Evolutionary conservation across 306 rosid species (phyloP).

Genomic region (Malus sylvestris): DNA sequence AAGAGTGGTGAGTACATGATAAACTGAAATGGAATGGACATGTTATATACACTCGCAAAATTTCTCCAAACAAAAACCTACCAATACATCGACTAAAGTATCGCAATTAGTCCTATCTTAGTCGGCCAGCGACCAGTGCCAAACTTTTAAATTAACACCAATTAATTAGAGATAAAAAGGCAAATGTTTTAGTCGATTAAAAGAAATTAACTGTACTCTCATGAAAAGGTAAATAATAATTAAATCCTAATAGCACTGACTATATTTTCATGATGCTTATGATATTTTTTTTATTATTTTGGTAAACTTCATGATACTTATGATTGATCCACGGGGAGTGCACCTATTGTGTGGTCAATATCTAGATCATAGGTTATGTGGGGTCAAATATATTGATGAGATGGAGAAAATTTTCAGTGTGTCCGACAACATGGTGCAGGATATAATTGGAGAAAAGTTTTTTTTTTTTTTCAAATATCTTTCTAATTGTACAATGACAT

Average conservation of each 20-base stretch:
- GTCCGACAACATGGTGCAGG: accelerated
- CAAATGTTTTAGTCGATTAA: neutral
- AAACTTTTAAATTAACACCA: neutral
- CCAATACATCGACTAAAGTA: neutral
- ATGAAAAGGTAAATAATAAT: neutral
- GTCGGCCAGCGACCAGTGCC: neutral
- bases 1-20: no score
- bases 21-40: no score
- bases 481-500: no score
- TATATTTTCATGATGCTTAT: neutral
- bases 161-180: neutral
- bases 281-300: neutral
- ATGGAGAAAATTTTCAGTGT: no score
- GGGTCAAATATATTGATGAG: slow-evolving; percentile 18
- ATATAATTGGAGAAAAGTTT: no score
- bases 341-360: neutral
- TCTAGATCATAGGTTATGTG: neutral
- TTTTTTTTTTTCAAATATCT: no score
- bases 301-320: neutral
- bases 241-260: slow-evolving; percentile 2
- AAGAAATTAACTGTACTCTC: neutral
- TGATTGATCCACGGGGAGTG: neutral
- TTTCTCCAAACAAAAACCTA: neutral
- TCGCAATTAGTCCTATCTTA: neutral
- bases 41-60: neutral